These are phyloP conservation scores for Malassezia sp. DNA, from an alignment of 1,284 basidiomycete species.

Conservation along the genomic window DNA sequence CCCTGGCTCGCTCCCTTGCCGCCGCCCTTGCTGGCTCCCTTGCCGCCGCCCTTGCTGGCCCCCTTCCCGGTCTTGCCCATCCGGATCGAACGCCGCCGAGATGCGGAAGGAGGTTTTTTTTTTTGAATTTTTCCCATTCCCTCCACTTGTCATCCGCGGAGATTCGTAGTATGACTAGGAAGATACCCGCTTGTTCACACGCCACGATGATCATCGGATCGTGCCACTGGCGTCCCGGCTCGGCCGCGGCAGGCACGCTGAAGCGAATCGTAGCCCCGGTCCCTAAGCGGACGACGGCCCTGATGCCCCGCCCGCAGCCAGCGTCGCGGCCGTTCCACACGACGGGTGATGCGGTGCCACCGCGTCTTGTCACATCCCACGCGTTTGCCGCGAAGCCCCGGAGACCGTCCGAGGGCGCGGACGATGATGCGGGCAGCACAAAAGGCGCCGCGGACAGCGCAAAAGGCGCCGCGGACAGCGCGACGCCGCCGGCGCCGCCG, in stretches of 20 bases:
- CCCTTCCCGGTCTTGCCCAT: constrained; percentile 44
- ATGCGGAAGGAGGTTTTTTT: neutral
- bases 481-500: constrained; percentile 31
- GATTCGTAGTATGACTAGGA: too few species aligned
- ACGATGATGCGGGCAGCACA: constrained; percentile 14
- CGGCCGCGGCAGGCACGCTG: constrained; percentile 11
- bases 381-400: constrained; percentile 66
- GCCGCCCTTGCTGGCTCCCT: constrained; percentile 41
- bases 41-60: constrained; percentile 38
- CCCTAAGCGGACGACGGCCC: constrained; percentile 2
- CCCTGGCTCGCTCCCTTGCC: constrained; percentile 41
- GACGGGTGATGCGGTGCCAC: constrained; percentile 1
- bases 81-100: neutral
- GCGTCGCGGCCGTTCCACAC: neutral
- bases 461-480: constrained; percentile 2
- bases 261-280: constrained; percentile 14
- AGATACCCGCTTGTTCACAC: neutral
- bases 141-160: too few species aligned
- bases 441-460: constrained; percentile 15
- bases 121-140: too few species aligned
- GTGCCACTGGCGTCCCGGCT: constrained; percentile 11
- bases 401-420: too few species aligned
- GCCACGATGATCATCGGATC: constrained; percentile 10
- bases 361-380: constrained; percentile 58
- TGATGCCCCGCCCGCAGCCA: neutral